phyloP scores from a whole-genome alignment of 371 early-diverging fungal genomes.

The Haplosporangium sp. region DNA sequence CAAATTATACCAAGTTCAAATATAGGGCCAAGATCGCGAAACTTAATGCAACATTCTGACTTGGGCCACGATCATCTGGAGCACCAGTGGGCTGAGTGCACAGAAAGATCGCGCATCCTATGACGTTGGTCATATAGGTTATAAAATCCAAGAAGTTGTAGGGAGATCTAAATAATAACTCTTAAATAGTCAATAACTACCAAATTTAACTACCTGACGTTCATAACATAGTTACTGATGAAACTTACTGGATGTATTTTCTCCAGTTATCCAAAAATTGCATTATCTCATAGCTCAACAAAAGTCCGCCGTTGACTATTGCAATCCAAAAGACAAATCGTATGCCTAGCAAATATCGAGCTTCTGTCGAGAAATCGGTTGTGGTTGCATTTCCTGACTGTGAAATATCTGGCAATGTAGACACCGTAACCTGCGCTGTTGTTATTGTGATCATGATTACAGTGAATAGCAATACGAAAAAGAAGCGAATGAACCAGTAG shows the following conservation, averaged over 20 bases:
- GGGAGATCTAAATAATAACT: conserved; percentile 14
- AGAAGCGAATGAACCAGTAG: conserved; percentile 26
- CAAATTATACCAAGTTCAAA: conserved; percentile 32
- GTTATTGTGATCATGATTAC: conserved; percentile 19
- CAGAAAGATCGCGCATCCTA: conserved; percentile 9
- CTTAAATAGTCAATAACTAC: too few relatives aligned
- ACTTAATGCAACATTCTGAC: conserved; percentile 31
- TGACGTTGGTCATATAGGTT: conserved; percentile 11
- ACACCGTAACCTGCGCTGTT: conserved; percentile 10
- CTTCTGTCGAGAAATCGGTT: too few relatives aligned
- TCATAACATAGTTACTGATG: neutral
- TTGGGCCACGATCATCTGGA: conserved; percentile 10
- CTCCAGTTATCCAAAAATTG: conserved; percentile 13
- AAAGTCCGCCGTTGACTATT: conserved; percentile 7
- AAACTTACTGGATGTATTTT: conserved; percentile 28
- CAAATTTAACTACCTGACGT: neutral
- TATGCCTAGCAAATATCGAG: conserved; percentile 13
- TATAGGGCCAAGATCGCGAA: conserved; percentile 37
- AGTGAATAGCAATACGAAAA: conserved; percentile 16
- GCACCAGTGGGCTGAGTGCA: neutral
- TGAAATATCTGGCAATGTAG: neutral
- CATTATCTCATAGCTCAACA: conserved; percentile 20
- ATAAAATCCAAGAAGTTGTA: conserved; percentile 33
- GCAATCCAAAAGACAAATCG: conserved; percentile 16
- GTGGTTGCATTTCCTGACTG: too few relatives aligned